Percentiles rank a stretch among this genome's conserved stretches.
phyloP scores from a whole-genome alignment of 2,329 filamentous ascomycete species.

The Aspergillus sp. region DNA sequence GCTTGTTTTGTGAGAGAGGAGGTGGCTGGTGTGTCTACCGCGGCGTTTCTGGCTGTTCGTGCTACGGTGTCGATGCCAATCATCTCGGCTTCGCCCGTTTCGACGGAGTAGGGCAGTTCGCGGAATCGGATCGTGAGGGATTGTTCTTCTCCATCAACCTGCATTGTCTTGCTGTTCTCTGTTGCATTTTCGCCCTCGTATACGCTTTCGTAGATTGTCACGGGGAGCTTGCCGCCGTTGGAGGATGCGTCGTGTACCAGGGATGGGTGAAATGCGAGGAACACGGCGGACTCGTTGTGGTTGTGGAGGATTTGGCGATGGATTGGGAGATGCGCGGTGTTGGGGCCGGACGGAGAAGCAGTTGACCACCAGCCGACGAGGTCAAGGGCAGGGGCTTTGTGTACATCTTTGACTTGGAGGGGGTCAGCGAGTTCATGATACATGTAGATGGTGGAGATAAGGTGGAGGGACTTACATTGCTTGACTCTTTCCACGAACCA shows the following conservation, averaged over 20 bases:
- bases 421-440: background rate
- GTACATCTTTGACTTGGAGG: conserved; percentile 77
- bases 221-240: conserved; percentile 76
- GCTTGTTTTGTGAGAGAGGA: conserved; percentile 13
- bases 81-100: conserved; percentile 96
- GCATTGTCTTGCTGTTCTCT: conserved; percentile 64
- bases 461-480: conserved; percentile 66
- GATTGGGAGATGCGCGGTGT: conserved; percentile 67
- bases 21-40: conserved; percentile 43
- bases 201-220: conserved; percentile 87
- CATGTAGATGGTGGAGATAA: background rate
- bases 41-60: conserved; percentile 77
- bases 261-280: conserved; percentile 82
- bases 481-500: conserved; percentile 80
- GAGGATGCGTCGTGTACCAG: conserved; percentile 53
- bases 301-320: conserved; percentile 73
- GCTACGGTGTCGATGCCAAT: conserved; percentile 95
- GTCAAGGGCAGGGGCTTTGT: conserved; percentile 79
- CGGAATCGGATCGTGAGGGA: conserved; percentile 71
- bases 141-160: conserved; percentile 67
- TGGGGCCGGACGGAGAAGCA: conserved; percentile 70
- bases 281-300: conserved; percentile 82
- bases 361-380: conserved; percentile 93
- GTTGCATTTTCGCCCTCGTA: conserved; percentile 68
- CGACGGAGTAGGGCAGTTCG: conserved; percentile 81